A percentile compares a stretch with the other conserved stretches of the same genome.
These are phyloP conservation scores for Didymella sp. DNA, from an alignment of 2,329 filamentous ascomycete genomes.

Conservation along the genomic window DNA sequence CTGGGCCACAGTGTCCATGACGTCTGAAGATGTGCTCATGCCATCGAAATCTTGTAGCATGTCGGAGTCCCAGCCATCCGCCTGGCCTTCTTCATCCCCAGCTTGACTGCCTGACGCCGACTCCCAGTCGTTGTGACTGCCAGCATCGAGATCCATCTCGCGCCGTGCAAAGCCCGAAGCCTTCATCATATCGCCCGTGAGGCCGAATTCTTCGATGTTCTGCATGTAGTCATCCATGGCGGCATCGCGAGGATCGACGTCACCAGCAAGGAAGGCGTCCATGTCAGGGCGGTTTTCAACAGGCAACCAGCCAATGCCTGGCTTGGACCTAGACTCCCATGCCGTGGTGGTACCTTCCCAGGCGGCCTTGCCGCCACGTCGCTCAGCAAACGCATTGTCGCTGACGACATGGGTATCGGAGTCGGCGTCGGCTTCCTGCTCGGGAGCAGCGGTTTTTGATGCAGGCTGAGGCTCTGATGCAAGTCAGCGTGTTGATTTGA, in stretches of 20 bases:
- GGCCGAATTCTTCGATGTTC: slow-evolving; percentile 63
- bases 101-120: slow-evolving; percentile 25
- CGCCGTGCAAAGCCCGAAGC: slow-evolving; percentile 40
- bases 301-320: slow-evolving; percentile 47
- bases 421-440: slow-evolving; percentile 14
- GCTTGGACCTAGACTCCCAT: slow-evolving; percentile 48
- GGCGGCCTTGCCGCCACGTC: slow-evolving; percentile 34
- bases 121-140: slow-evolving; percentile 45
- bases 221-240: slow-evolving; percentile 74
- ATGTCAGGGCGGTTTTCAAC: slow-evolving; percentile 29
- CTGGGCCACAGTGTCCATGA: slow-evolving; percentile 50
- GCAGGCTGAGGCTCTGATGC: slow-evolving; percentile 6
- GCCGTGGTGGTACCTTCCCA: slow-evolving; percentile 42
- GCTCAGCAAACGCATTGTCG: slow-evolving; percentile 32
- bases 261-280: slow-evolving; percentile 29
- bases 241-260: slow-evolving; percentile 32
- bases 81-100: slow-evolving; percentile 19
- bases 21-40: slow-evolving; percentile 59
- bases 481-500: neutral
- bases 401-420: slow-evolving; percentile 37
- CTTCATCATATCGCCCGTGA: slow-evolving; percentile 38
- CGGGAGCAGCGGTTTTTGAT: neutral
- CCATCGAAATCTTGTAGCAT: slow-evolving; percentile 58
- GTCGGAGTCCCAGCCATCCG: slow-evolving; percentile 53
- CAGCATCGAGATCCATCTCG: slow-evolving; percentile 42